phyloP scores from a whole-genome alignment of 176 grass and related monocot species.

The Carex myosuroides region DNA sequence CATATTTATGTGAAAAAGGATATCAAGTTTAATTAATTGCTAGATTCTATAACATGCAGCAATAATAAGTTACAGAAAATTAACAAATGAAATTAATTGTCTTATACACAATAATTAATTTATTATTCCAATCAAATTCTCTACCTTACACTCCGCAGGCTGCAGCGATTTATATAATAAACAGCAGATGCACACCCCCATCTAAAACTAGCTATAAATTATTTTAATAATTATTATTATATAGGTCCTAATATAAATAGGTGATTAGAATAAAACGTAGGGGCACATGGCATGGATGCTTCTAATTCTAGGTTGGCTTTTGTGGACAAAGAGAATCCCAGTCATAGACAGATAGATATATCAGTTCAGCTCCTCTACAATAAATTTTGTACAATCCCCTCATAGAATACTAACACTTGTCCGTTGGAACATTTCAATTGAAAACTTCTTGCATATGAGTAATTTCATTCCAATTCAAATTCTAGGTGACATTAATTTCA shows the following conservation, averaged over 20 bases:
- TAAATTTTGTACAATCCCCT: neutral
- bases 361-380: neutral
- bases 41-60: neutral
- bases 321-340: conserved; percentile 18
- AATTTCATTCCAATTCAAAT: too few relatives aligned
- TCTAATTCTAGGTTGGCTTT: conserved; percentile 43
- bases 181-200: neutral
- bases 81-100: neutral
- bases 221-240: neutral
- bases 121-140: neutral
- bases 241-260: neutral
- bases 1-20: neutral
- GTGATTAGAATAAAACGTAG: conserved; percentile 11
- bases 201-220: conserved; percentile 10
- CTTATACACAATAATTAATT: neutral
- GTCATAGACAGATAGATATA: neutral
- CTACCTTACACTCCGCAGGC: neutral
- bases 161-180: neutral
- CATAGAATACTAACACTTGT: neutral
- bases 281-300: conserved; percentile 57
- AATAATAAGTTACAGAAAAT: neutral
- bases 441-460: neutral
- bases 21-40: neutral
- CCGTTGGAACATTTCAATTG: neutral
- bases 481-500: too few relatives aligned